Evolutionary conservation across 2,329 filamentous ascomycete species (phyloP).

Genomic region (Colletotrichum scovillei): DNA sequence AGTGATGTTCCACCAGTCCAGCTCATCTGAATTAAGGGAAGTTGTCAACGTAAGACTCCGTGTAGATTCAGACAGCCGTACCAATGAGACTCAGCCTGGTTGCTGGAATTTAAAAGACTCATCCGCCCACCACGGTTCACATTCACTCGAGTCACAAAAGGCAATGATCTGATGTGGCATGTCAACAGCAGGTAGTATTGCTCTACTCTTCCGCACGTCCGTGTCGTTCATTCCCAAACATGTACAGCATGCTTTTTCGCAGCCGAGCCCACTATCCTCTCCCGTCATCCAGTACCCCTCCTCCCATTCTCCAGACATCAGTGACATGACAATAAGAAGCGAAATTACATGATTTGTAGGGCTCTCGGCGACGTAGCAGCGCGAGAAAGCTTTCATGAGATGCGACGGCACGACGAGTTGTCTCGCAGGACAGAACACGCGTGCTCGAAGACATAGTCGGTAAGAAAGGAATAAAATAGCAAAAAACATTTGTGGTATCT

Average conservation of each 20-base stretch:
- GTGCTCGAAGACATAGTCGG: background rate
- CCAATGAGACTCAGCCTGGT: no score
- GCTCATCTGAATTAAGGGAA: no score
- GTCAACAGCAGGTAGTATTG: slow-evolving; percentile 27
- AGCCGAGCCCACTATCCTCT: background rate
- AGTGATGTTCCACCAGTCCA: no score
- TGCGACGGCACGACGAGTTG: background rate
- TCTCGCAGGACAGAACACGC: slow-evolving; percentile 5
- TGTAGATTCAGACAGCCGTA: background rate
- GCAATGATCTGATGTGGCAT: background rate
- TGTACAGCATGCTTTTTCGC: slow-evolving; percentile 21
- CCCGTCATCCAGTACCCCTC: slow-evolving; percentile 12
- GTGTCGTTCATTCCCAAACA: slow-evolving; percentile 18
- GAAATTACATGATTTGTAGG: slow-evolving; percentile 24
- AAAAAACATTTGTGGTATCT: slow-evolving; percentile 35
- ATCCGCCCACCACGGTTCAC: background rate
- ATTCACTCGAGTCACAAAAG: background rate
- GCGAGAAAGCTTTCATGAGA: slow-evolving; percentile 1
- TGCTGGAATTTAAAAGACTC: no score
- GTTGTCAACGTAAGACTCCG: no score
- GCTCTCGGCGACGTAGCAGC: background rate
- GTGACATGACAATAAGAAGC: slow-evolving; percentile 23
- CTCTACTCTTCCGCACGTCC: background rate
- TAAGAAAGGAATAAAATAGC: slow-evolving; percentile 17
- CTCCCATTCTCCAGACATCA: slow-evolving; percentile 25